Base-by-base conservation (phyloP, 495 filamentous ascomycete species). In the Penicillium taxi region DNA sequence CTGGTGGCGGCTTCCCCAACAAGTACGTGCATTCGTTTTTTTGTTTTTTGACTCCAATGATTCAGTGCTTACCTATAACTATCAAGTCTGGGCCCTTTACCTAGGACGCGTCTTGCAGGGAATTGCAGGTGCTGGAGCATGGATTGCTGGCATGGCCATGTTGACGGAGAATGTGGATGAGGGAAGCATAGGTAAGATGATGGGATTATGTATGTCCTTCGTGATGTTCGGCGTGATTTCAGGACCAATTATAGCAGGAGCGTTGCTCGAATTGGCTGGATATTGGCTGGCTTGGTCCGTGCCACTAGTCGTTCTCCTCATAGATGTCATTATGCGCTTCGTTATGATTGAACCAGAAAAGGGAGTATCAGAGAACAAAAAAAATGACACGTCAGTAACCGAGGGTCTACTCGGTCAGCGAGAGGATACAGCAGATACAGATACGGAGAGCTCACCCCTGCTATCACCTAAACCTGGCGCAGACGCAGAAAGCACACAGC, bases 331-430 rank as follows among this genome's bases (percentile, higher is more conserved):
- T 1, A 46, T 50, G 42, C 42, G 47, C 13, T 4, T 50, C 9
- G 27, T 50, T 1, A 50, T 50, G 36, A 46, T 50, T n/a, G n/a
- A n/a, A n/a, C n/a, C n/a, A n/a, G 26, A 42, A 50, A 9, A 38
- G 39, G 6, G 24, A 26, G 9, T 13, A 25, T 7, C 9, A 11
- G 34, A 35, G 6, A 32, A 15, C 14, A n/a, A 26, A 11, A 32
- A 22, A 22, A 17, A 32, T 14, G 11, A 2, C n/a, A 15, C 22
- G 12, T 35, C 8, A 3, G 27, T 22, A 27, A 26, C 6, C 14
- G 9, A 26, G 13, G 5, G 14, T 9, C 6, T 8, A 17, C 13
- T 36, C 24, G 6, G 5, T 19, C 19, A 26, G 21, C 6, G 9
- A 35, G 12, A 18, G 9, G n/a, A n/a, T n/a, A n/a, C n/a, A n/a